Percentiles rank a stretch among this genome's conserved stretches.
phyloP scores from a whole-genome alignment of 139 green algal genomes.

The Coccomyxa sp. region DNA sequence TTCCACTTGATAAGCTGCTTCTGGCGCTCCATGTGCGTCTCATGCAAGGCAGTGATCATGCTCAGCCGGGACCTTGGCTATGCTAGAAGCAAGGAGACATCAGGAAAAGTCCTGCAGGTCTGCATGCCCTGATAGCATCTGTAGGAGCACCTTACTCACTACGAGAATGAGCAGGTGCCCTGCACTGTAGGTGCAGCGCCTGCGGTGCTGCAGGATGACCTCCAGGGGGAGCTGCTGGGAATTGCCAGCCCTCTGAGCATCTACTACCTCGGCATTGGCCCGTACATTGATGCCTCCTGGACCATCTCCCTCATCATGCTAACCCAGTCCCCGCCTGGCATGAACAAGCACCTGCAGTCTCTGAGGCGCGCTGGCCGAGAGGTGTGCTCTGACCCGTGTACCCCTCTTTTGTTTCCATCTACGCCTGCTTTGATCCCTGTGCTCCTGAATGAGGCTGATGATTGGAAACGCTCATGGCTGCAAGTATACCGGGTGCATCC shows the following conservation, averaged over 20 bases:
- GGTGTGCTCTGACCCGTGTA: not conserved
- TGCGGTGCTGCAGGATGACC: no score
- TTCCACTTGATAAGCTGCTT: no score
- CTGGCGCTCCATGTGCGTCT: no score
- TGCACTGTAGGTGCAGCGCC: not conserved
- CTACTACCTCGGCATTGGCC: constrained; percentile 11
- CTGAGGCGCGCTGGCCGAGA: not conserved
- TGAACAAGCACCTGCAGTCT: not conserved
- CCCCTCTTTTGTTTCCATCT: not conserved
- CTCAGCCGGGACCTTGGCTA: not conserved
- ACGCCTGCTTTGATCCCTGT: not conserved
- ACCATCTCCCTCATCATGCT: not conserved
- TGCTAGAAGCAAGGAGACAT: not conserved
- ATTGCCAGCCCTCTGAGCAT: constrained; percentile 5
- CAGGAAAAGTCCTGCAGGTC: not conserved
- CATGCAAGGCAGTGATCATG: not conserved
- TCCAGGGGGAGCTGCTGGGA: no score
- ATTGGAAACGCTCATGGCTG: not conserved
- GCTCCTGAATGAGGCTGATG: not conserved
- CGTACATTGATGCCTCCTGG: constrained; percentile 12
- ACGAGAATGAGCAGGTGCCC: not conserved
- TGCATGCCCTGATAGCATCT: not conserved
- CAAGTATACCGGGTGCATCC: not conserved
- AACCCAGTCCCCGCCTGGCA: not conserved
- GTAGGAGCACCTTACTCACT: not conserved